phyloP scores from a whole-genome alignment of 1,284 basidiomycete genomes.

The Coriolopsis trogii region DNA sequence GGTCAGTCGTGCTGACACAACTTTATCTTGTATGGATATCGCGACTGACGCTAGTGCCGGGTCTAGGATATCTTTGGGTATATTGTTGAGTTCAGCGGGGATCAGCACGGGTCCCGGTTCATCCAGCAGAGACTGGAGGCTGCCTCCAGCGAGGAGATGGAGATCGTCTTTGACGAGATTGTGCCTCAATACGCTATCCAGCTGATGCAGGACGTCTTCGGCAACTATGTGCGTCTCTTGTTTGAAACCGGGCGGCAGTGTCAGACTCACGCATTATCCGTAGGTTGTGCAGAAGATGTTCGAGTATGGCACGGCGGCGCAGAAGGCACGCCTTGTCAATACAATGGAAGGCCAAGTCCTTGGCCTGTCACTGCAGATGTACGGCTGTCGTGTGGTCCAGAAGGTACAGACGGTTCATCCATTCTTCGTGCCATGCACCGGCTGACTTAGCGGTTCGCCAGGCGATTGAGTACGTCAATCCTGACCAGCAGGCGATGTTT shows the following conservation, averaged over 20 bases:
- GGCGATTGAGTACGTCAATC: conserved; percentile 84
- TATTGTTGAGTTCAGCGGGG: conserved; percentile 91
- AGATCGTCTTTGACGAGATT: conserved; percentile 90
- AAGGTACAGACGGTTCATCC: conserved; percentile 54
- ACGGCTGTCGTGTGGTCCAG: conserved; percentile 93
- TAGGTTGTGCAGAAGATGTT: conserved; percentile 96
- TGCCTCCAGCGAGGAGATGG: conserved; percentile 78
- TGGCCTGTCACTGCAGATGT: conserved; percentile 87
- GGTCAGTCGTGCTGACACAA: conserved; percentile 45
- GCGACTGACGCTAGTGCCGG: conserved; percentile 14
- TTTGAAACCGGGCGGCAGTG: not conserved
- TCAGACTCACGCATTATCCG: conserved; percentile 1
- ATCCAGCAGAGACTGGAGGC: conserved; percentile 86
- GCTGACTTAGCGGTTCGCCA: conserved; percentile 35
- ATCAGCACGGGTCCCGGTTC: conserved; percentile 93
- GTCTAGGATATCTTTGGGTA: conserved; percentile 85
- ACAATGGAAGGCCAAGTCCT: conserved; percentile 85
- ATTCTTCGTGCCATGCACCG: conserved; percentile 2
- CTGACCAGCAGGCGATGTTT: conserved; percentile 77
- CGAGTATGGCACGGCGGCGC: conserved; percentile 82
- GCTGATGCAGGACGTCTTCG: conserved; percentile 94
- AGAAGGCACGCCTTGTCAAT: conserved; percentile 73
- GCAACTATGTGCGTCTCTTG: conserved; percentile 80
- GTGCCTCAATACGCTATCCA: conserved; percentile 75
- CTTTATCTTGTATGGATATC: conserved; percentile 10